Percentiles rank a stretch among this genome's conserved stretches.
Evolutionary conservation across 2,329 filamentous ascomycete genomes (phyloP).

Genomic region (Aaosphaeria arxii): DNA sequence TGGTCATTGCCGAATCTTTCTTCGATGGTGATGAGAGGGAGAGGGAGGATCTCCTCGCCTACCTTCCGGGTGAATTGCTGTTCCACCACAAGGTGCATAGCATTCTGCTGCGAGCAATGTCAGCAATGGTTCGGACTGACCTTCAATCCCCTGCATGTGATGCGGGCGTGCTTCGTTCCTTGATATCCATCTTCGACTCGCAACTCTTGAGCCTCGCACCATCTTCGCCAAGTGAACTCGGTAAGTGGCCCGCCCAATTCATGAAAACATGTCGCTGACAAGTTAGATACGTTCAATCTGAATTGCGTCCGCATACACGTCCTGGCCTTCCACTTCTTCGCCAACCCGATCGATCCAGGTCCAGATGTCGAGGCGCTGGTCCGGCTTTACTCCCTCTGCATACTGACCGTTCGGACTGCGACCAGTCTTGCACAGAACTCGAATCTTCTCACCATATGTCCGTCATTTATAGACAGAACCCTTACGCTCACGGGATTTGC

Average conservation of each 20-base stretch:
- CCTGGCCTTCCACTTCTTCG: conserved; percentile 36
- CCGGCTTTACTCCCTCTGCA: conserved; percentile 30
- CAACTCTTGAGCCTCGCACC: conserved; percentile 27
- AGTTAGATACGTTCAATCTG: conserved; percentile 28
- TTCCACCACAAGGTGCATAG: conserved; percentile 33
- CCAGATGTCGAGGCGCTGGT: conserved; percentile 25
- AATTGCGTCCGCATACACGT: conserved; percentile 35
- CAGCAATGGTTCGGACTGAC: conserved; percentile 31
- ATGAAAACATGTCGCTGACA: conserved; percentile 8
- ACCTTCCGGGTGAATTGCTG: conserved; percentile 26
- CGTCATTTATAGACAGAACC: conserved; percentile 33
- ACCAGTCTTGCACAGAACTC: conserved; percentile 17
- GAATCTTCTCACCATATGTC: conserved; percentile 23
- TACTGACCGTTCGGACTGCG: conserved; percentile 27
- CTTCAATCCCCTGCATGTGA: conserved; percentile 30
- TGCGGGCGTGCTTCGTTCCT: conserved; percentile 26
- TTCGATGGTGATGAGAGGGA: conserved; percentile 31
- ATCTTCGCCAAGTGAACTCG: conserved; percentile 29
- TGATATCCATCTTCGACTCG: conserved; percentile 35
- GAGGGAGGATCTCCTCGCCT: conserved; percentile 30
- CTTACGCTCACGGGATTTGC: conserved; percentile 30
- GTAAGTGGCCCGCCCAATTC: conserved; percentile 11
- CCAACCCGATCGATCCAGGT: conserved; percentile 20
- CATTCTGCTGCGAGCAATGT: conserved; percentile 30
- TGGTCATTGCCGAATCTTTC: conserved; percentile 28